phyloP scores from a whole-genome alignment of 805 yeast species.

The Candida andamanensis region DNA sequence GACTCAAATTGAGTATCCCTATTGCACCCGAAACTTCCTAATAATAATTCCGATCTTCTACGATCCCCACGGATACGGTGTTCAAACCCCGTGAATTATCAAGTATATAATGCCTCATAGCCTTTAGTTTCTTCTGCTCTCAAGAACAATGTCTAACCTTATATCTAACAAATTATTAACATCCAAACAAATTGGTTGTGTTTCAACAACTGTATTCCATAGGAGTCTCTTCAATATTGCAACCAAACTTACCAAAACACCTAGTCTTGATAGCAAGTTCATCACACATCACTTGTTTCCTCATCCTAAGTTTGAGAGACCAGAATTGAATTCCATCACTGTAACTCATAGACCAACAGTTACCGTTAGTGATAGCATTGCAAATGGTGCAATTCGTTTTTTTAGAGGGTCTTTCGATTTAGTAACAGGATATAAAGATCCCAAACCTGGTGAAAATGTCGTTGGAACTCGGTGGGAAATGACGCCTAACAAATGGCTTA shows the following conservation, averaged over 20 bases:
- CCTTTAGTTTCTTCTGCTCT: too few relatives aligned
- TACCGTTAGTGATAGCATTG: conserved; percentile 47
- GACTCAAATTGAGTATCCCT: too few relatives aligned
- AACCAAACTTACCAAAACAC: conserved; percentile 22
- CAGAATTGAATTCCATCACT: conserved; percentile 33
- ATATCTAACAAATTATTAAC: too few relatives aligned
- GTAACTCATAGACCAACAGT: conserved; percentile 50
- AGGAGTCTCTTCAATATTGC: conserved; percentile 16
- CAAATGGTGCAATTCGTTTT: conserved; percentile 40
- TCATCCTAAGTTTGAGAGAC: conserved; percentile 27
- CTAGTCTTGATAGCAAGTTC: conserved; percentile 23
- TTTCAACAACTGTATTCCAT: too few relatives aligned
- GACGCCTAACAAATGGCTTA: conserved; percentile 63
- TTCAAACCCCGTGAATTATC: too few relatives aligned
- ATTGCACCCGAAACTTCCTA: too few relatives aligned
- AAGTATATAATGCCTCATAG: too few relatives aligned
- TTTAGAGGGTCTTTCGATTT: conserved; percentile 53
- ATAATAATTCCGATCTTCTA: too few relatives aligned
- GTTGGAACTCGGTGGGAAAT: conserved; percentile 44
- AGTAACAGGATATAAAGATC: conserved; percentile 61
- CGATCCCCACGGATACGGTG: too few relatives aligned
- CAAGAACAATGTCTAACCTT: too few relatives aligned
- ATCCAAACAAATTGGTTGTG: too few relatives aligned
- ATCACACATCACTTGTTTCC: conserved; percentile 38
- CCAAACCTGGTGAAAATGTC: conserved; percentile 27